Evolutionary conservation across 2,329 filamentous ascomycete genomes (phyloP).

Genomic region (Talaromyces albobiverticillius): DNA sequence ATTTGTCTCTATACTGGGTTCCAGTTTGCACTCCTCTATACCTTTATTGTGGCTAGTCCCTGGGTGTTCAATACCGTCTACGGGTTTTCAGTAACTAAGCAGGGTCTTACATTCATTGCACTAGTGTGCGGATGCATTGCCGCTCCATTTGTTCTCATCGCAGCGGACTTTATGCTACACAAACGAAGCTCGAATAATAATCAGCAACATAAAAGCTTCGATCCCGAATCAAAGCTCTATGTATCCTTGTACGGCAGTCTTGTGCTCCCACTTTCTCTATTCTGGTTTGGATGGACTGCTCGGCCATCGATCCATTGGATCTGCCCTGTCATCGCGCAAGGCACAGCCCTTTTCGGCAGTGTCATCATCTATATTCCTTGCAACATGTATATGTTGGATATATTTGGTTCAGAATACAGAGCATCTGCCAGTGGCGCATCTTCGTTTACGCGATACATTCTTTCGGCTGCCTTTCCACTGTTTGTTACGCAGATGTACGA

Average conservation of each 20-base stretch:
- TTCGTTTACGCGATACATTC: constrained; percentile 28
- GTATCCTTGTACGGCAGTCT: neutral
- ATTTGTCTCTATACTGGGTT: constrained; percentile 22
- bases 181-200: neutral
- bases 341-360: constrained; percentile 31
- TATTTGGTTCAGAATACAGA: constrained; percentile 24
- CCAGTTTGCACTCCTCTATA: constrained; percentile 23
- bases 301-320: constrained; percentile 38
- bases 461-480: constrained; percentile 34
- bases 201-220: neutral
- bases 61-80: constrained; percentile 55
- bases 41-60: constrained; percentile 15
- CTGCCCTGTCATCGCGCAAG: constrained; percentile 25
- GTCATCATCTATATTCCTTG: constrained; percentile 6
- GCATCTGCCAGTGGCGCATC: constrained; percentile 32
- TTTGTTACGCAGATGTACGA: constrained; percentile 51
- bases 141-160: neutral
- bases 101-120: constrained; percentile 44
- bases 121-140: neutral
- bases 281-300: constrained; percentile 51
- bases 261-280: constrained; percentile 43
- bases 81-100: constrained; percentile 55
- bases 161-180: neutral
- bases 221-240: neutral
- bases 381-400: constrained; percentile 33